phyloP scores from a whole-genome alignment of 129 eudicot species.

The Flaveria bidentis region DNA sequence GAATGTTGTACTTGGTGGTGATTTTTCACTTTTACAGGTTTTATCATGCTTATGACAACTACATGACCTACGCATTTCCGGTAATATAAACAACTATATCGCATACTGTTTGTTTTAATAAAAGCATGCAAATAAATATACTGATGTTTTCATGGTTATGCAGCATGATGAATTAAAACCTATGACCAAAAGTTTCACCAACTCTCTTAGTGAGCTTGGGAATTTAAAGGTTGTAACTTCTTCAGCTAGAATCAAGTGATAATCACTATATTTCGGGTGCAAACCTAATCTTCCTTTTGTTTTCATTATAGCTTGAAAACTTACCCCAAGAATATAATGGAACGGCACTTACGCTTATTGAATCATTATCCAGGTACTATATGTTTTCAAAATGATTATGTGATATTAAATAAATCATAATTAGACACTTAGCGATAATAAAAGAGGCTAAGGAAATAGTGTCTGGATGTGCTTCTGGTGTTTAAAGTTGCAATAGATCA shows the following conservation, averaged over 20 bases:
- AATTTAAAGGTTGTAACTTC: conserved; percentile 67
- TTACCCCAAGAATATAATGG: conserved; percentile 77
- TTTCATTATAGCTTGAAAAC: conserved; percentile 65
- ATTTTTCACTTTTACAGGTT: conserved; percentile 61
- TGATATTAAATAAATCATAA: not conserved
- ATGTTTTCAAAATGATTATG: not conserved
- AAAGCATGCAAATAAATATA: not conserved
- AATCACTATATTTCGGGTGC: not conserved
- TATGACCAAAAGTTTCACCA: conserved; percentile 71
- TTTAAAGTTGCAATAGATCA: not conserved
- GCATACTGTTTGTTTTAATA: not conserved
- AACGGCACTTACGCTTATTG: conserved; percentile 89
- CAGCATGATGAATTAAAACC: conserved; percentile 99
- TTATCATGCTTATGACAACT: conserved; percentile 96
- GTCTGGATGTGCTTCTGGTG: conserved; percentile 3
- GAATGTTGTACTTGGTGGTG: not conserved
- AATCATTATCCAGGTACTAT: conserved; percentile 86
- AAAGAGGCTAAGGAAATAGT: not conserved
- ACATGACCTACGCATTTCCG: conserved; percentile 85
- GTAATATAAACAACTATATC: conserved; percentile 38
- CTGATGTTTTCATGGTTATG: conserved; percentile 29
- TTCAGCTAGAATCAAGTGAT: conserved; percentile 18
- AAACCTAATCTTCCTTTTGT: conserved; percentile 10
- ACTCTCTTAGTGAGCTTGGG: conserved; percentile 93
- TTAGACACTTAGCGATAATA: not conserved